Evolutionary conservation across 441 rosid species (phyloP).

Genomic region (California macrophylla): DNA sequence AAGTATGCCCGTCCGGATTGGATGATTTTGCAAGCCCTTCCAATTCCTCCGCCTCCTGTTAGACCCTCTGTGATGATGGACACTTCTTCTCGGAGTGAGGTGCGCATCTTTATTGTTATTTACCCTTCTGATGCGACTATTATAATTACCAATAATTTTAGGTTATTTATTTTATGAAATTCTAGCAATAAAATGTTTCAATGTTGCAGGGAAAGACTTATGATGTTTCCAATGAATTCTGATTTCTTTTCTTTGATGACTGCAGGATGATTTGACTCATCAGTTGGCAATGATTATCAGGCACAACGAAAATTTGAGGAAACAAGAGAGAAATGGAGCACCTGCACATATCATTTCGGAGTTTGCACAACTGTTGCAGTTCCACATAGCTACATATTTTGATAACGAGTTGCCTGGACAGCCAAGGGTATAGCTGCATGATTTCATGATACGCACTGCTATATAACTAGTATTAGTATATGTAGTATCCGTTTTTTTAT

Average conservation of each 20-base stretch:
- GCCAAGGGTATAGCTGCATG: slow-evolving; percentile 63
- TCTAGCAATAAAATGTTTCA: not conserved
- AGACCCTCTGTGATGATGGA: slow-evolving; percentile 99
- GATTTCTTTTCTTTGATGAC: slow-evolving; percentile 21
- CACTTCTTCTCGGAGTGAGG: slow-evolving; percentile 98
- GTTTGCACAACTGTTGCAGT: slow-evolving; percentile 90
- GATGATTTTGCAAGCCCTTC: slow-evolving; percentile 98
- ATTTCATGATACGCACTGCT: not conserved
- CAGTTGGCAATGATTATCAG: slow-evolving; percentile 87
- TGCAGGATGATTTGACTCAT: slow-evolving; percentile 95
- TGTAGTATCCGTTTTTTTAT: not conserved
- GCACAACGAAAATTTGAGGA: slow-evolving; percentile 85
- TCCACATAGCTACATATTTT: slow-evolving; percentile 89
- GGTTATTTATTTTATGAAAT: not conserved
- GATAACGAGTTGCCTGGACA: slow-evolving; percentile 98
- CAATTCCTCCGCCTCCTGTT: slow-evolving; percentile 97
- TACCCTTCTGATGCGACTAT: not conserved
- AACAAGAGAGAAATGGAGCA: slow-evolving; percentile 92
- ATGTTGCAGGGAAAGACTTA: not conserved
- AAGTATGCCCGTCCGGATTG: slow-evolving; percentile 98
- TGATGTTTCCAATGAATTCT: slow-evolving; percentile 9
- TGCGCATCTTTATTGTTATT: slow-evolving; percentile 23
- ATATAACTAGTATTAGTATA: not conserved
- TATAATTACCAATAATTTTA: not conserved
- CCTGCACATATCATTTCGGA: slow-evolving; percentile 98